Evolutionary conservation across 768 basidiomycete genomes (phyloP).

Genomic region (Naematelia aurantialba): DNA sequence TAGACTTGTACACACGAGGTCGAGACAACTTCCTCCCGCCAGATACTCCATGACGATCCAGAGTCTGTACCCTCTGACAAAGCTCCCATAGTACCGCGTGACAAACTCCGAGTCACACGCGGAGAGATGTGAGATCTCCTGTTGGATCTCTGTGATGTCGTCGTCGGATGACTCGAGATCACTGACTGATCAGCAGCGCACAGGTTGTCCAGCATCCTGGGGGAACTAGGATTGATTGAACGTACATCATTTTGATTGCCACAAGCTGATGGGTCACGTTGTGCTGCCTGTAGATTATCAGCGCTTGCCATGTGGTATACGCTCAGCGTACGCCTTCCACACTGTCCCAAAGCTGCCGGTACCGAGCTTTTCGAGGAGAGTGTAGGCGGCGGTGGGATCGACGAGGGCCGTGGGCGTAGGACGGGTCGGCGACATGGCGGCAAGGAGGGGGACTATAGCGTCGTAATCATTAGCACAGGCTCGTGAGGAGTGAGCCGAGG

Average conservation of each 20-base stretch:
- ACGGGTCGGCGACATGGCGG: background rate
- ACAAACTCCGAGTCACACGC: slow-evolving; percentile 96
- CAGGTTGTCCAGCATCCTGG: too few relatives aligned
- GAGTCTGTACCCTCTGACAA: slow-evolving; percentile 91
- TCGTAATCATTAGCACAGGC: too few relatives aligned
- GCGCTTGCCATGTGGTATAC: background rate
- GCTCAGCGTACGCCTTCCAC: slow-evolving; percentile 70
- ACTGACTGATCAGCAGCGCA: slow-evolving; percentile 44
- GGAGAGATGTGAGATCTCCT: slow-evolving; percentile 93
- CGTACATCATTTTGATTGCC: slow-evolving; percentile 96
- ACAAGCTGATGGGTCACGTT: slow-evolving; percentile 91
- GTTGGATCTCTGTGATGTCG: slow-evolving; percentile 97
- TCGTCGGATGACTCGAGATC: slow-evolving; percentile 98
- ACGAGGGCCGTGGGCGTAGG: slow-evolving; percentile 8
- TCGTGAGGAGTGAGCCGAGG: too few relatives aligned
- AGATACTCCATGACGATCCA: slow-evolving; percentile 99
- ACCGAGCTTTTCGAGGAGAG: slow-evolving; percentile 90
- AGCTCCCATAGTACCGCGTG: slow-evolving; percentile 93
- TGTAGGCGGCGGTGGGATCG: slow-evolving; percentile 86
- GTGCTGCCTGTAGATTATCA: slow-evolving; percentile 58
- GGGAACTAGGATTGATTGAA: slow-evolving; percentile 8
- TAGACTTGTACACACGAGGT: slow-evolving; percentile 56
- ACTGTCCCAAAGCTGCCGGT: slow-evolving; percentile 95
- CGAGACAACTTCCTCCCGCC: slow-evolving; percentile 96
- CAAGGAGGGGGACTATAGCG: background rate